Evolutionary conservation across 129 eudicot genomes (phyloP).

Genomic region (Ambrosia trifida): DNA sequence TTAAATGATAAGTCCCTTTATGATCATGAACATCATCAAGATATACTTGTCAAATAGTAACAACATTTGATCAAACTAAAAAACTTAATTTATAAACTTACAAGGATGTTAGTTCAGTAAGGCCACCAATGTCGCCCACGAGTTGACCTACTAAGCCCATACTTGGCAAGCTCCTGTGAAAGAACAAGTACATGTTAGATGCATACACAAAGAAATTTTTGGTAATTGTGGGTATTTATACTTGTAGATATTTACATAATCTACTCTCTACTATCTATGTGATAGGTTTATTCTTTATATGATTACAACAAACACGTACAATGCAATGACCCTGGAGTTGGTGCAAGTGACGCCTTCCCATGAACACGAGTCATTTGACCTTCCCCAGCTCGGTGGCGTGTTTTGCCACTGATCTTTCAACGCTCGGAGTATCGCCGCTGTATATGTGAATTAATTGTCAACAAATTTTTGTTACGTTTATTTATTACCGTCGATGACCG

Average conservation of each 20-base stretch:
- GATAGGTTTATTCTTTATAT: too few species aligned
- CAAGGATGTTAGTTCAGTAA: conserved; percentile 68
- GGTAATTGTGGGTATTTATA: too few species aligned
- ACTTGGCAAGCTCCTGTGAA: conserved; percentile 70
- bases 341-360: conserved; percentile 92
- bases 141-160: conserved; percentile 79
- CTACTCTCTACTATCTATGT: too few species aligned
- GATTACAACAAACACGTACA: conserved; percentile 14
- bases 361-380: conserved; percentile 80
- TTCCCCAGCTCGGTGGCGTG: conserved; percentile 84
- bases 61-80: background rate
- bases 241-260: too few species aligned
- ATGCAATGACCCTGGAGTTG: conserved; percentile 50
- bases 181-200: background rate
- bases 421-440: conserved; percentile 68
- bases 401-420: conserved; percentile 75
- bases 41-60: background rate
- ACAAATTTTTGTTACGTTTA: background rate
- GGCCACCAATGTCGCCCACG: conserved; percentile 88
- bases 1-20: conserved; percentile 87
- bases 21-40: conserved; percentile 26
- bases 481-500: too few species aligned
- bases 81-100: conserved; percentile 30
- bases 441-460: background rate
- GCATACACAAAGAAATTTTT: too few species aligned